phyloP scores from a whole-genome alignment of 495 filamentous ascomycete species.

The Aspergillus bridgeri region DNA sequence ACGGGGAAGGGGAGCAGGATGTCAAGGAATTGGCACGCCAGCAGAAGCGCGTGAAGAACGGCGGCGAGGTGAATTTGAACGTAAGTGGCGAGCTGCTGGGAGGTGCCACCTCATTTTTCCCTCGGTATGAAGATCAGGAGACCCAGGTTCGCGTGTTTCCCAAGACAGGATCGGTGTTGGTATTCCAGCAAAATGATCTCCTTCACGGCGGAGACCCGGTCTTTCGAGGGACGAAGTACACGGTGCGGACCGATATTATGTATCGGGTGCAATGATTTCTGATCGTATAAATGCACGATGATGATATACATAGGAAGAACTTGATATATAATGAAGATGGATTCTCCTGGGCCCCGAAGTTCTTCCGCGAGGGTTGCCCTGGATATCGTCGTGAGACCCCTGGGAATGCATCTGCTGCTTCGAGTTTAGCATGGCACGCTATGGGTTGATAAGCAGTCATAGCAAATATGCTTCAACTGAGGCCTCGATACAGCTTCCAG shows the following conservation, averaged over 20 bases:
- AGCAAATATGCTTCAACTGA: too few species aligned
- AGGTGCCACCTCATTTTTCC: conserved; percentile 61
- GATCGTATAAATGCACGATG: neutral
- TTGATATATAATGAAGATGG: too few species aligned
- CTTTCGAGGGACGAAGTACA: conserved; percentile 64
- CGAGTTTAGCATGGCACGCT: too few species aligned
- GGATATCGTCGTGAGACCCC: neutral
- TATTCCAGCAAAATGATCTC: conserved; percentile 71
- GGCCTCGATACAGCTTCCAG: too few species aligned
- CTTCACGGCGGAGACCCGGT: conserved; percentile 74
- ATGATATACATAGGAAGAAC: neutral
- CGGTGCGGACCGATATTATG: conserved; percentile 74
- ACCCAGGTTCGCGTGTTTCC: conserved; percentile 60
- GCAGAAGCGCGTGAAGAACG: conserved; percentile 16
- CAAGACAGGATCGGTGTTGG: conserved; percentile 64
- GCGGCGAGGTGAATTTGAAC: conserved; percentile 11
- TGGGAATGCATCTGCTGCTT: neutral
- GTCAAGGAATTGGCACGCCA: conserved; percentile 26
- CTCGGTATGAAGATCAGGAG: conserved; percentile 39
- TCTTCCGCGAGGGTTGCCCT: neutral
- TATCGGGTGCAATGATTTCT: conserved; percentile 35
- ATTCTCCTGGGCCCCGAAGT: neutral
- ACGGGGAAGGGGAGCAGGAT: conserved; percentile 52
- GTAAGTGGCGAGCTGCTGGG: conserved; percentile 33
- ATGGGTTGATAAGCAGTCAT: too few species aligned